Evolutionary conservation across 78 protist species (phyloP).

Genomic region (Dictyostelium capitatum): DNA sequence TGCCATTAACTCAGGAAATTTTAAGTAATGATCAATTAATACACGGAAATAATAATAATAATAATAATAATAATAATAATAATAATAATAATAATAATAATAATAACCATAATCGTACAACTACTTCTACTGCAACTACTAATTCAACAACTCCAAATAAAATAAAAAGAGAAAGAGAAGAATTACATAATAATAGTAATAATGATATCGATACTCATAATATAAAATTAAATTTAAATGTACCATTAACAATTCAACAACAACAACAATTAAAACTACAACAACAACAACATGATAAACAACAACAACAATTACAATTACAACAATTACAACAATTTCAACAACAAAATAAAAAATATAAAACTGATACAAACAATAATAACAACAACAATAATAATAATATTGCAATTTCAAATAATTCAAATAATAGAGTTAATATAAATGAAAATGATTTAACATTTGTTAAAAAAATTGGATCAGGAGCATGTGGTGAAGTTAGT

Average conservation of each 20-base stretch:
- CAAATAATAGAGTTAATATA: conserved; percentile 25
- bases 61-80: background rate
- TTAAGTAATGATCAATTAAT: background rate
- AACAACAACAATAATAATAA: background rate
- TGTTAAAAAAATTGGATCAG: conserved; percentile 47
- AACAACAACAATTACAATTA: background rate
- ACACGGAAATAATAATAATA: background rate
- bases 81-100: background rate
- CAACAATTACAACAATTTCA: conserved; percentile 7
- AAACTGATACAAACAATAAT: background rate
- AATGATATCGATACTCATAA: background rate
- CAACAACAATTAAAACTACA: conserved; percentile 5
- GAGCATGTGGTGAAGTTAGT: conserved; percentile 81
- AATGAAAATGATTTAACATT: conserved; percentile 51
- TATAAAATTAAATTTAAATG: background rate
- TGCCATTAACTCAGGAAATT: conserved; percentile 7
- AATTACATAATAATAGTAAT: background rate
- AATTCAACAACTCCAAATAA: background rate
- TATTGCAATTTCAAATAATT: no score
- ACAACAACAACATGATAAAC: background rate
- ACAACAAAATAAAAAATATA: background rate
- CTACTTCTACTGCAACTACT: background rate
- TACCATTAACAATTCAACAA: conserved; percentile 1
- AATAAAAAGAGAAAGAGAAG: background rate
- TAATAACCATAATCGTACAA: background rate